Evolutionary conservation across 192 early-diverging fungal species (phyloP).

Genomic region (Backusella sp.): DNA sequence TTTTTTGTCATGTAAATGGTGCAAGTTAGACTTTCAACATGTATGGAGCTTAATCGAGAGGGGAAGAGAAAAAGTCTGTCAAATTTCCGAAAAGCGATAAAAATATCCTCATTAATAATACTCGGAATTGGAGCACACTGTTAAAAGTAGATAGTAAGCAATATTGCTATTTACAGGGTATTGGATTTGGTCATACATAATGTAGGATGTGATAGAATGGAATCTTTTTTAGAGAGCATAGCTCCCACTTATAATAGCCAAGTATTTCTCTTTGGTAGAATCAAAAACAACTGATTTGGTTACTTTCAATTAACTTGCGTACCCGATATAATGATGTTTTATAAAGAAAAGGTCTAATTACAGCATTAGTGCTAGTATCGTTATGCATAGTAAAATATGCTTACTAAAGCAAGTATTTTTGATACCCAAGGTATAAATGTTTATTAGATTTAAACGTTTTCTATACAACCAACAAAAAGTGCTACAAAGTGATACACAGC

Average conservation of each 20-base stretch:
- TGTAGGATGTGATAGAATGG: no score
- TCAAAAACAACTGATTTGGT: no score
- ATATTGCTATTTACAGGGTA: neutral
- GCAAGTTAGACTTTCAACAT: neutral
- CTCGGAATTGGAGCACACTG: neutral
- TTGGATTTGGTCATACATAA: neutral
- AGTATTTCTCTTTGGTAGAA: no score
- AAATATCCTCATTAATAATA: neutral
- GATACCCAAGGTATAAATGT: neutral
- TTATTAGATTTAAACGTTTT: neutral
- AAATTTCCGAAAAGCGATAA: neutral
- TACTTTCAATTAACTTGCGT: no score
- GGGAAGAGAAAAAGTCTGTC: neutral
- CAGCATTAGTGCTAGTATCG: no score
- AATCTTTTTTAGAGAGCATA: no score
- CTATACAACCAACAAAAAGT: neutral
- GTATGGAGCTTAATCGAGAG: neutral
- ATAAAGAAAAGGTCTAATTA: no score
- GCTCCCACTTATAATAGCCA: no score
- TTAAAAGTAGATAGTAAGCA: neutral
- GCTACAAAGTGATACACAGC: neutral
- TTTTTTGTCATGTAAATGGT: neutral
- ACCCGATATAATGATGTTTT: no score
- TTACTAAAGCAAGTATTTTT: neutral
- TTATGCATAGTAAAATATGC: neutral